Percentiles rank a stretch among this genome's conserved stretches.
phyloP scores from a whole-genome alignment of 192 early-diverging fungal genomes.

The Coemansia nantahalensis region DNA sequence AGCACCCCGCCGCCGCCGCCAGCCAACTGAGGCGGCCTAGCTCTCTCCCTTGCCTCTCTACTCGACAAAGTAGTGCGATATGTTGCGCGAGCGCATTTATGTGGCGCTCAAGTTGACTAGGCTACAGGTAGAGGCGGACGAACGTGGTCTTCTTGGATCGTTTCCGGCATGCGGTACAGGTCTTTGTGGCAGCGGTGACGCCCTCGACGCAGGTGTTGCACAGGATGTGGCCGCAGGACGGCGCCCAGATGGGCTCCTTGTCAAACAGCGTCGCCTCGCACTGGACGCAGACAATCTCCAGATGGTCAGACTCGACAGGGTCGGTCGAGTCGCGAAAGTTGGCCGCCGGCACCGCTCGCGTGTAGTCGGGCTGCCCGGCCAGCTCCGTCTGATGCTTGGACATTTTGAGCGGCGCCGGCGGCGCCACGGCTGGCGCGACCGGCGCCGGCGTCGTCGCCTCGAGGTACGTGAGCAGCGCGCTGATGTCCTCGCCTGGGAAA shows the following conservation, averaged over 20 bases:
- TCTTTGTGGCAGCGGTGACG: conserved; percentile 17
- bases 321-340: conserved; percentile 35
- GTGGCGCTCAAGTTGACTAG: too few relatives aligned
- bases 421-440: conserved; percentile 26
- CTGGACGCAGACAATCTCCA: conserved; percentile 40
- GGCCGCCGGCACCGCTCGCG: conserved; percentile 29
- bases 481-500: conserved; percentile 39
- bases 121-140: conserved; percentile 36
- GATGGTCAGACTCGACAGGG: background rate
- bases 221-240: conserved; percentile 44
- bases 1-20: background rate
- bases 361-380: conserved; percentile 15
- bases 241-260: conserved; percentile 41
- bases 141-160: conserved; percentile 30
- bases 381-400: conserved; percentile 34
- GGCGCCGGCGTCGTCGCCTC: conserved; percentile 37
- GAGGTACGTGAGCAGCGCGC: conserved; percentile 35
- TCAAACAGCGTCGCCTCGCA: conserved; percentile 29
- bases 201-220: conserved; percentile 38
- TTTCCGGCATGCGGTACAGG: conserved; percentile 34
- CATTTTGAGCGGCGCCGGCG: conserved; percentile 28
- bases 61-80: too few relatives aligned
- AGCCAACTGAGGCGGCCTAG: background rate
- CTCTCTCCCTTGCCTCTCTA: too few relatives aligned
- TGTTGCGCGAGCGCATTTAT: background rate